These are phyloP conservation scores for Byssoonygena ceratinophila DNA, from an alignment of 2,329 filamentous ascomycete genomes.

Conservation along the genomic window DNA sequence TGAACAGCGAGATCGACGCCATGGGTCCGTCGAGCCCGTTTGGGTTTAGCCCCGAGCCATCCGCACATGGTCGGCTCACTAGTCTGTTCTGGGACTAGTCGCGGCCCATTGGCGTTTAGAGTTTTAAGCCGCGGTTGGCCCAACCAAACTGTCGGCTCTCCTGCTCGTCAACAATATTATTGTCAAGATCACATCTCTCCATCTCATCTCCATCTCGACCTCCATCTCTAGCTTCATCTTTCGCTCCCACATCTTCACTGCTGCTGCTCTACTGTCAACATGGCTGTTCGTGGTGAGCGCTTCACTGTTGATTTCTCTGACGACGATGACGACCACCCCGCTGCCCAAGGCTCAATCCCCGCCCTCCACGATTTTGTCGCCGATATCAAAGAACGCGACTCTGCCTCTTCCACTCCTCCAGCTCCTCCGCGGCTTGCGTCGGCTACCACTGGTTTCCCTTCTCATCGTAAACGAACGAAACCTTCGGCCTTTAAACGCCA, in stretches of 20 bases:
- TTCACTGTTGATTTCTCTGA: conserved; percentile 52
- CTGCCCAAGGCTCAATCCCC: too few species aligned
- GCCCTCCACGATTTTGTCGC: conserved; percentile 43
- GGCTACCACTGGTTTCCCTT: conserved; percentile 68
- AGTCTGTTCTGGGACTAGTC: conserved; percentile 19
- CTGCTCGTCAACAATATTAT: too few species aligned
- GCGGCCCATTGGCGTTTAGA: conserved; percentile 21
- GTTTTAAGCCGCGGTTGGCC: conserved; percentile 17
- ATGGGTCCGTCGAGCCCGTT: not conserved
- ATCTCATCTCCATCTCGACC: not conserved
- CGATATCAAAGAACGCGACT: conserved; percentile 69
- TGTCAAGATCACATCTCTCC: too few species aligned
- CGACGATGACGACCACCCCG: conserved; percentile 37
- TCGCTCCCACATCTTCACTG: not conserved
- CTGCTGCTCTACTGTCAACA: conserved; percentile 16
- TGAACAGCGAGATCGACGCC: conserved; percentile 5
- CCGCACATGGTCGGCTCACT: conserved; percentile 15
- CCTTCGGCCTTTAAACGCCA: conserved; percentile 72
- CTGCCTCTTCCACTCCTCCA: conserved; percentile 33
- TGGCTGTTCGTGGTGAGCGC: conserved; percentile 49
- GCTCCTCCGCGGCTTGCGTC: conserved; percentile 48
- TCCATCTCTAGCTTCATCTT: not conserved
- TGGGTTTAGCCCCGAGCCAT: not conserved
- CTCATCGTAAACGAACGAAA: conserved; percentile 65
- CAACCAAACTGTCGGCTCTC: conserved; percentile 8